Evolutionary conservation across 495 filamentous ascomycete species (phyloP).

Genomic region (Cladorrhinum samala): DNA sequence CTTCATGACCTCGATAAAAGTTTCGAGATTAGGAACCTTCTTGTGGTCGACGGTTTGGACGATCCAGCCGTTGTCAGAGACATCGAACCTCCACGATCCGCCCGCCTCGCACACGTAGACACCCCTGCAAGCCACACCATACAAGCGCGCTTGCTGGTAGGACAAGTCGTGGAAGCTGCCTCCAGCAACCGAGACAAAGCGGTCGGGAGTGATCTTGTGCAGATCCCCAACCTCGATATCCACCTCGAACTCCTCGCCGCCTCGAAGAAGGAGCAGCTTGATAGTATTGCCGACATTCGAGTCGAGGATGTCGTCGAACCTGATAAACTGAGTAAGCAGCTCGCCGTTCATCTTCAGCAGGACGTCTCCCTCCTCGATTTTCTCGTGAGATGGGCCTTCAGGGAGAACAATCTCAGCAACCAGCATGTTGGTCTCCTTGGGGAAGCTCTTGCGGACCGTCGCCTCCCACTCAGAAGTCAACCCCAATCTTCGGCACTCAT

Average conservation of each 20-base stretch:
- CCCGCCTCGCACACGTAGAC: slow-evolving; percentile 94
- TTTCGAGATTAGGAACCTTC: slow-evolving; percentile 75
- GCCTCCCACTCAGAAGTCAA: slow-evolving; percentile 81
- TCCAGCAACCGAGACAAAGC: slow-evolving; percentile 89
- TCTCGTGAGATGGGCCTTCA: slow-evolving; percentile 75
- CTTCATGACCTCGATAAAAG: slow-evolving; percentile 90
- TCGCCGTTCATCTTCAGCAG: slow-evolving; percentile 91
- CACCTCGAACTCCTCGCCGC: slow-evolving; percentile 80
- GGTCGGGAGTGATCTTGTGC: slow-evolving; percentile 90
- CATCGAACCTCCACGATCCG: slow-evolving; percentile 91
- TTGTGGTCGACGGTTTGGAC: slow-evolving; percentile 84
- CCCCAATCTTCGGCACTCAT: slow-evolving; percentile 90
- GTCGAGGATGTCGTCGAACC: slow-evolving; percentile 90
- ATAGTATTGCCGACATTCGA: slow-evolving; percentile 72
- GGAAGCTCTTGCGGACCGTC: slow-evolving; percentile 70
- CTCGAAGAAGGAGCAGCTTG: slow-evolving; percentile 74
- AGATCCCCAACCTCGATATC: slow-evolving; percentile 83
- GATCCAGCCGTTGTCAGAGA: slow-evolving; percentile 84
- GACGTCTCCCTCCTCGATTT: slow-evolving; percentile 93
- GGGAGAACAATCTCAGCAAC: slow-evolving; percentile 93
- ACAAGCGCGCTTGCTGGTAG: slow-evolving; percentile 90
- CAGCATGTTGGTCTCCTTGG: slow-evolving; percentile 92
- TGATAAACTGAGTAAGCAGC: slow-evolving; percentile 86
- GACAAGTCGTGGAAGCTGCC: slow-evolving; percentile 93
- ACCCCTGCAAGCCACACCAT: slow-evolving; percentile 83